Evolutionary conservation across 2,329 filamentous ascomycete genomes (phyloP).

Genomic region (Passalora sequoiae): DNA sequence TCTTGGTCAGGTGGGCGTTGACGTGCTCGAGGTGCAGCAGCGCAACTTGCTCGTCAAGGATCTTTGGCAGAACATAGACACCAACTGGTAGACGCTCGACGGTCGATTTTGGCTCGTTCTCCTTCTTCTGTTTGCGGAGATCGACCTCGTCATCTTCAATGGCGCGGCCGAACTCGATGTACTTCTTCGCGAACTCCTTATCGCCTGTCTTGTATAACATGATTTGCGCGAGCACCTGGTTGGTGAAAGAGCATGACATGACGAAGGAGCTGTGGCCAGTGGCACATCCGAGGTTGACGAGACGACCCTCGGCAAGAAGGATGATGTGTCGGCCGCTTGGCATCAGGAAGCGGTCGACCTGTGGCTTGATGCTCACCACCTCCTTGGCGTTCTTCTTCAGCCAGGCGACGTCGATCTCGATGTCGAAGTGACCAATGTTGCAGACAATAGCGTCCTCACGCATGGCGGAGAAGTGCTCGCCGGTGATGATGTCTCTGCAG

Average conservation of each 20-base stretch:
- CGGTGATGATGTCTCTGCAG: slow-evolving; percentile 95
- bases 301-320: slow-evolving; percentile 94
- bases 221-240: slow-evolving; percentile 99
- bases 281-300: slow-evolving; percentile 98
- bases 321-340: slow-evolving; percentile 93
- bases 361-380: slow-evolving; percentile 98
- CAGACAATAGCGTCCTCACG: slow-evolving; percentile 96
- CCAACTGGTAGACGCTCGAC: slow-evolving; percentile 78
- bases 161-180: slow-evolving; percentile 76
- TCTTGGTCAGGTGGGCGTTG: slow-evolving; percentile 87
- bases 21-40: slow-evolving; percentile 87
- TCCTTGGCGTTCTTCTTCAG: slow-evolving; percentile 93
- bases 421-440: slow-evolving; percentile 99
- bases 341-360: slow-evolving; percentile 98
- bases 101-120: slow-evolving; percentile 46
- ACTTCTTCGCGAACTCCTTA: slow-evolving; percentile 82
- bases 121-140: slow-evolving; percentile 37
- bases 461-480: slow-evolving; percentile 91
- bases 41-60: slow-evolving; percentile 97
- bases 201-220: slow-evolving; percentile 93
- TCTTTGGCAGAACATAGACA: slow-evolving; percentile 97
- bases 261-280: slow-evolving; percentile 99
- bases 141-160: slow-evolving; percentile 30
- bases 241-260: slow-evolving; percentile 99
- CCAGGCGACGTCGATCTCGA: slow-evolving; percentile 99